Evolutionary conservation across 2,329 filamentous ascomycete species (phyloP), one percentile per base, ranked within the genome.

Genomic region (Colletotrichum nymphaeae): DNA sequence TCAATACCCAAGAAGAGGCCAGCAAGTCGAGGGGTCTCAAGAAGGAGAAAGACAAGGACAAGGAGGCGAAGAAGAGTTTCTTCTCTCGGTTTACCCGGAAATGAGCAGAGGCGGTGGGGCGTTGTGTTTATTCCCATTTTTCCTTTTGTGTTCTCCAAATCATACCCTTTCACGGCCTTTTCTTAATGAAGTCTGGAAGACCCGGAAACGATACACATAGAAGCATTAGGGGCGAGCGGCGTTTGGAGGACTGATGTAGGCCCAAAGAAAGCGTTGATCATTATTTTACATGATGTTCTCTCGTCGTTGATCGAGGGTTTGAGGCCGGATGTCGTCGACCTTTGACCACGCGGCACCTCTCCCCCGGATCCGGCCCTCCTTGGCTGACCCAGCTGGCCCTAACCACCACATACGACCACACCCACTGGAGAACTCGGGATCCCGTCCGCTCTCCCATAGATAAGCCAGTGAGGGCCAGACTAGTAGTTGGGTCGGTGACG

Each of bases 1-100:
- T 90, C 5, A 86, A 89, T 42, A 80, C 80, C 2, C 81, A 86
- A 59, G 77, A 81, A 59, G 77, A 82, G 46, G 58, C 78, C 58
- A 74, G 76, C 30, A 77, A 78, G 66, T 73, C 63, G n/a, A 60
- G 63, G 16, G 67, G 55, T 0, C 53, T 57, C 19, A 57, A 58
- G 26, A 69, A 73, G 42, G 42, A 49, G 19, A 49, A n/a, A 3
- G 42, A 49, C 16, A 49, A 49, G 42, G 42, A 49, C 7, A 49
- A 49, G 24, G 49, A 63, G 35, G 11, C 52, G 2, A 73, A 64
- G 56, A 63, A 56, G 26, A 55, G 70, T 6, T 73, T 73, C 28
- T 66, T 73, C 9, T 73, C 70, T 8, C 63, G 63, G 8, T 65
- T 65, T 14, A 12, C 63, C 4, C 52, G 52, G 3, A 65, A 65